Conservation (phyloP, 2,329 filamentous ascomycete genomes). For the Xylariales sp. region DNA sequence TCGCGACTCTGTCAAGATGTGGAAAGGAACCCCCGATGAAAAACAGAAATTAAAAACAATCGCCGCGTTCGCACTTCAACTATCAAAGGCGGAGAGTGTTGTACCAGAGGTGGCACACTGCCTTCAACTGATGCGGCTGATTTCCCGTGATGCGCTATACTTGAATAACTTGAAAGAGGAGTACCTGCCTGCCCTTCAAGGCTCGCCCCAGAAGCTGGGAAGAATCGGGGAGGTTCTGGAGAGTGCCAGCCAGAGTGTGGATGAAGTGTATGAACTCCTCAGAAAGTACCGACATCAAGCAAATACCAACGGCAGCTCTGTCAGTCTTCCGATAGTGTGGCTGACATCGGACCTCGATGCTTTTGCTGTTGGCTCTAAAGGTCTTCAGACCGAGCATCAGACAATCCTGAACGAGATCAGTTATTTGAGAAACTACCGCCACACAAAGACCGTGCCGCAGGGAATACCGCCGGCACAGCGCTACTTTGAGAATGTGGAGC, state of each 20-base stretch:
- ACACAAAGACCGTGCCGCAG: neutral
- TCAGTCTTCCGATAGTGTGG: neutral
- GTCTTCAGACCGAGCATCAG: neutral
- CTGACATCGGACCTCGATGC: neutral
- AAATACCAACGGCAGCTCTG: neutral
- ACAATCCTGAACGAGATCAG: neutral
- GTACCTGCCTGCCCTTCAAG: neutral
- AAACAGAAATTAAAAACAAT: neutral
- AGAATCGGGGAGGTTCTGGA: neutral
- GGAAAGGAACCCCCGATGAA: neutral
- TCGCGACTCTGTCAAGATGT: neutral
- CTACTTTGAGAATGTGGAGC: constrained; percentile 8
- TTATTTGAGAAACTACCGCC: neutral
- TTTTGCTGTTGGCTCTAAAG: neutral
- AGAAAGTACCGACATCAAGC: neutral
- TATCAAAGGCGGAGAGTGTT: neutral
- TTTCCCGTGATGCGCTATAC: neutral
- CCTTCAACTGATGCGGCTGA: neutral
- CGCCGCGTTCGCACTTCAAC: neutral
- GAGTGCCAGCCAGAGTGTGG: neutral
- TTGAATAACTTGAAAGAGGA: neutral
- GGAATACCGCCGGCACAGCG: neutral
- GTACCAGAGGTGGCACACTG: neutral
- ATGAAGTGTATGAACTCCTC: neutral
- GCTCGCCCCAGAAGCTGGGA: neutral